phyloP scores from a whole-genome alignment of 371 early-diverging fungal species.

The Chytridium lagenaria region DNA sequence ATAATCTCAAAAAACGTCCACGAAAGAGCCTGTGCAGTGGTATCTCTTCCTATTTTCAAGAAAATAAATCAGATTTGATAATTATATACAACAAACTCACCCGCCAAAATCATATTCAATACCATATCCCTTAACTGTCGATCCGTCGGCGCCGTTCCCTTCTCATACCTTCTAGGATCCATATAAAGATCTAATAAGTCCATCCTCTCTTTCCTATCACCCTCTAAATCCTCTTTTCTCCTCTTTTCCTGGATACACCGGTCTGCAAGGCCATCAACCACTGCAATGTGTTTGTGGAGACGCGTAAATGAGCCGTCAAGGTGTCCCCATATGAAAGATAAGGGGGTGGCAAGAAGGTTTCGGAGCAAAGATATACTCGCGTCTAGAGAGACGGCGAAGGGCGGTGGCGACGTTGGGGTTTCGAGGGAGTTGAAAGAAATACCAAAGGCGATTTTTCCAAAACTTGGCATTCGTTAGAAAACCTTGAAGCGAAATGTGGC shows the following conservation, averaged over 20 bases:
- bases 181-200: conserved; percentile 17
- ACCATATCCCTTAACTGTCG: conserved; percentile 17
- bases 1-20: conserved; percentile 10
- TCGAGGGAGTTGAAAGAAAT: conserved; percentile 11
- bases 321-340: not conserved
- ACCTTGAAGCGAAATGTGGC: not conserved
- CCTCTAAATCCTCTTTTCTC: not conserved
- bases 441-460: conserved; percentile 23
- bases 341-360: not conserved
- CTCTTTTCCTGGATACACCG: not conserved
- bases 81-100: not conserved
- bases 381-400: conserved; percentile 6
- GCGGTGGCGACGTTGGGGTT: not conserved
- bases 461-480: not conserved
- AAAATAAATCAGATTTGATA: not conserved
- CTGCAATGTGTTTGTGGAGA: not conserved
- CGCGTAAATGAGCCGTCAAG: not conserved
- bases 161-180: not conserved
- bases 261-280: not conserved
- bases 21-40: conserved; percentile 64
- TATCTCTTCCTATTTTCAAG: conserved; percentile 40
- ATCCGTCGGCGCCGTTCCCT: not conserved
- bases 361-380: not conserved
- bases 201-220: not conserved
- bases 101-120: conserved; percentile 20